Evolutionary conservation across 1,139 yeast genomes (phyloP).

Genomic region (Candida pseudocylindracea): DNA sequence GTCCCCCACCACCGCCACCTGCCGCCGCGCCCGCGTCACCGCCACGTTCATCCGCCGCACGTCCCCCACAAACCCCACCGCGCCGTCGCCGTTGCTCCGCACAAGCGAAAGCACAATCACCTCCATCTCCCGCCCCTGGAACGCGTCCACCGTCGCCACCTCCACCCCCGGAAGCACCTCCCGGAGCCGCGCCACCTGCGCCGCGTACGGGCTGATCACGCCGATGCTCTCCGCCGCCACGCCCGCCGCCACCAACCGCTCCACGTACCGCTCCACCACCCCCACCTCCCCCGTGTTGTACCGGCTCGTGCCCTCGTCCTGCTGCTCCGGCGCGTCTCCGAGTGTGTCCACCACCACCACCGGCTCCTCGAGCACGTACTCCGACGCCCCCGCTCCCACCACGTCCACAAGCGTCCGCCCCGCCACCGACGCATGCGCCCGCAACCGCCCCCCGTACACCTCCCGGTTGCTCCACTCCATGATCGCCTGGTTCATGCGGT

Average conservation of each 20-base stretch:
- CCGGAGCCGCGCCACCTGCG: conserved; percentile 52
- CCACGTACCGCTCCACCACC: conserved; percentile 34
- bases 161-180: conserved; percentile 11
- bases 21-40: conserved; percentile 76
- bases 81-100: conserved; percentile 23
- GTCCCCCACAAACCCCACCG: conserved; percentile 61
- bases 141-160: conserved; percentile 20
- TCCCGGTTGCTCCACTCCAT: conserved; percentile 59
- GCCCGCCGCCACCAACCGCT: conserved; percentile 21
- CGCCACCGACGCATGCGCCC: conserved; percentile 40
- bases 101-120: conserved; percentile 37
- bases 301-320: conserved; percentile 21
- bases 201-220: conserved; percentile 72
- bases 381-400: conserved; percentile 18
- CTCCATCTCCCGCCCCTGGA: conserved; percentile 51
- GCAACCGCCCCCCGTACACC: conserved; percentile 39
- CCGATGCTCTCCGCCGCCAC: conserved; percentile 39
- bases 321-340: conserved; percentile 38
- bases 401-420: conserved; percentile 32
- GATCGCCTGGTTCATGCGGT: conserved; percentile 63
- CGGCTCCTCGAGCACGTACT: conserved; percentile 40
- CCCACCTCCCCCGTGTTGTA: conserved; percentile 55
- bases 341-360: conserved; percentile 29
- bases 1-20: conserved; percentile 72
- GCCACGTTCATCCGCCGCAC: conserved; percentile 67